Evolutionary conservation across 371 early-diverging fungal species (phyloP).

Genomic region (Mucor lusitanicus): DNA sequence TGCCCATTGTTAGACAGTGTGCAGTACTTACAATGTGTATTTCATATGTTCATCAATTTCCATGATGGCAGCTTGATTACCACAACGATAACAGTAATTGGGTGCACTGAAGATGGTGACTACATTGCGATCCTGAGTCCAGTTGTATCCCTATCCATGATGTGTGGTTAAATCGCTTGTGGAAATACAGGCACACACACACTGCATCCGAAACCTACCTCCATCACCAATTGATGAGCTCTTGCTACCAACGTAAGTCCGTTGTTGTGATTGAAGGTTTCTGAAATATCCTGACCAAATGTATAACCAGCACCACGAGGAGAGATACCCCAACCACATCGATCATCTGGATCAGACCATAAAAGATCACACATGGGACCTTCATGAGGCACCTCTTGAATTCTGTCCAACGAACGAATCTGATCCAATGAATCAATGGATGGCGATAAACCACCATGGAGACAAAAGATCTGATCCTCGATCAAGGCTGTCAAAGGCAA

Average conservation of each 20-base stretch:
- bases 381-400: conserved; percentile 99
- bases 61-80: conserved; percentile 99
- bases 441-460: conserved; percentile 99
- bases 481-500: conserved; percentile 94
- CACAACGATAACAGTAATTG: conserved; percentile 99
- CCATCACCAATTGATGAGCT: conserved; percentile 94
- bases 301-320: conserved; percentile 99
- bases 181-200: neutral
- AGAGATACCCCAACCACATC: conserved; percentile 96
- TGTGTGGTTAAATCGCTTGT: neutral
- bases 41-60: conserved; percentile 91
- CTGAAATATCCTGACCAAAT: conserved; percentile 97
- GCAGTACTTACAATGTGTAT: conserved; percentile 81
- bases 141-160: conserved; percentile 84
- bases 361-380: conserved; percentile 98
- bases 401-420: conserved; percentile 95
- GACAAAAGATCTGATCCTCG: conserved; percentile 85
- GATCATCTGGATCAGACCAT: conserved; percentile 99
- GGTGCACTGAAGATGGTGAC: conserved; percentile 99
- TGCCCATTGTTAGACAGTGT: too few relatives aligned
- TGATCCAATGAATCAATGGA: conserved; percentile 97
- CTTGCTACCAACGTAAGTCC: conserved; percentile 92
- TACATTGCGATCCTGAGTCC: conserved; percentile 97
- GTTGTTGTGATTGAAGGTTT: conserved; percentile 97
- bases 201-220: conserved; percentile 20